These are phyloP conservation scores for Tylopilus subfusipes DNA, from an alignment of 768 basidiomycete species.

Conservation along the genomic window DNA sequence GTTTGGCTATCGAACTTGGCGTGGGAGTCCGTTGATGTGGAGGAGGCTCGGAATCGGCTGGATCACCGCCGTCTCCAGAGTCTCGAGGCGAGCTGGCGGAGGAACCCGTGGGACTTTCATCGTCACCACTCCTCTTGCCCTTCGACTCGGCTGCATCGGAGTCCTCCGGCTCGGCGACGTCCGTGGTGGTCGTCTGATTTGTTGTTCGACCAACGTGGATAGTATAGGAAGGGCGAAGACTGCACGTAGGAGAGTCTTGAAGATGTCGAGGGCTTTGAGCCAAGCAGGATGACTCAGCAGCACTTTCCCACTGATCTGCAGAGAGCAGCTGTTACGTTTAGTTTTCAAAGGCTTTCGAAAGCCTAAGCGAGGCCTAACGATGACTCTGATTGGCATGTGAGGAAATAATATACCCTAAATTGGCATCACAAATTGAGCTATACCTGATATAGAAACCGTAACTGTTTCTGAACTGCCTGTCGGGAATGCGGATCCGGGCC, in stretches of 20 bases:
- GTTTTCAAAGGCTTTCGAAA: no score
- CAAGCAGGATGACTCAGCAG: constrained; percentile 20
- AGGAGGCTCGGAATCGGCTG: constrained; percentile 39
- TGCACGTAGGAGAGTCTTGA: constrained; percentile 23
- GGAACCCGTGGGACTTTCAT: constrained; percentile 32
- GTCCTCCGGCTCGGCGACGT: constrained; percentile 24
- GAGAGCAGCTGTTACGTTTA: no score
- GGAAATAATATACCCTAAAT: no score
- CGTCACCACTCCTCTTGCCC: constrained; percentile 17
- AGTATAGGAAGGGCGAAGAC: constrained; percentile 29
- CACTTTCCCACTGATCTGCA: constrained; percentile 5
- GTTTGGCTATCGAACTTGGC: constrained; percentile 68
- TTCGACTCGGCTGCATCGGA: constrained; percentile 25
- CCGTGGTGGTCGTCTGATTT: constrained; percentile 29
- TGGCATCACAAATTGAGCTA: no score
- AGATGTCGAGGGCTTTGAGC: constrained; percentile 24
- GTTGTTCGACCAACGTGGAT: constrained; percentile 41
- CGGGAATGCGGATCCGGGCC: no score
- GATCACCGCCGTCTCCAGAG: constrained; percentile 37
- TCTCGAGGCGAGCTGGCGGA: constrained; percentile 36
- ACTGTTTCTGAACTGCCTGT: no score
- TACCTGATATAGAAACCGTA: no score
- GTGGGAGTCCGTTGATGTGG: constrained; percentile 35
- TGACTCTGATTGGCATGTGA: no score
- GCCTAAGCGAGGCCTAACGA: no score